Percentiles rank a stretch among this genome's conserved stretches.
Evolutionary conservation across 495 filamentous ascomycete genomes (phyloP).

Genomic region (Annulohypoxylon stygium): DNA sequence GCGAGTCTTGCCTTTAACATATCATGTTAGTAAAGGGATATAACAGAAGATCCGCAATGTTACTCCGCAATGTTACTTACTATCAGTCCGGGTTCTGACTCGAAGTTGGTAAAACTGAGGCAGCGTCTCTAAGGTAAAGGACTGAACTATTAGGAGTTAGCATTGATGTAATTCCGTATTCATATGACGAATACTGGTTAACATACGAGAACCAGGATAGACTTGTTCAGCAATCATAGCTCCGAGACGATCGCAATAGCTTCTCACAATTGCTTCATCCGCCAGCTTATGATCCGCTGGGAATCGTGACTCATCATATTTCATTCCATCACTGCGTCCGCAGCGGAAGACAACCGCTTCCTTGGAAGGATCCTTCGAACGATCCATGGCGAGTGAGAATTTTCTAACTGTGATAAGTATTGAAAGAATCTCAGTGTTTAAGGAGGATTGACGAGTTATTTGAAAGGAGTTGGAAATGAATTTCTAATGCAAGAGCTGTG

Average conservation of each 20-base stretch:
- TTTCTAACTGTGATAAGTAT: background rate
- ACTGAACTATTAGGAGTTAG: constrained; percentile 20
- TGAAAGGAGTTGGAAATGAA: too few relatives aligned
- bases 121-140: constrained; percentile 4
- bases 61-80: constrained; percentile 17
- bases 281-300: background rate
- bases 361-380: background rate
- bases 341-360: background rate
- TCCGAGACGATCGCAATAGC: constrained; percentile 16
- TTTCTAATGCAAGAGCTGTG: background rate
- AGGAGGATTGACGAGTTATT: background rate
- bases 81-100: background rate
- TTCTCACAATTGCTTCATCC: background rate
- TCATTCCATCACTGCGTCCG: constrained; percentile 15
- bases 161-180: background rate
- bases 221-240: constrained; percentile 17
- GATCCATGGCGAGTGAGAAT: background rate
- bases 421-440: background rate
- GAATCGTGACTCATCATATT: background rate
- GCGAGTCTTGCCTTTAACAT: constrained; percentile 9
- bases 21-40: background rate
- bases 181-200: background rate
- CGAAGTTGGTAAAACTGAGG: constrained; percentile 31
- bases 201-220: constrained; percentile 30
- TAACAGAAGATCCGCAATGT: background rate